Percentiles rank a stretch among this genome's conserved stretches.
Evolutionary conservation across 495 filamentous ascomycete genomes (phyloP).

Genomic region (Penicillium bovifimosum): DNA sequence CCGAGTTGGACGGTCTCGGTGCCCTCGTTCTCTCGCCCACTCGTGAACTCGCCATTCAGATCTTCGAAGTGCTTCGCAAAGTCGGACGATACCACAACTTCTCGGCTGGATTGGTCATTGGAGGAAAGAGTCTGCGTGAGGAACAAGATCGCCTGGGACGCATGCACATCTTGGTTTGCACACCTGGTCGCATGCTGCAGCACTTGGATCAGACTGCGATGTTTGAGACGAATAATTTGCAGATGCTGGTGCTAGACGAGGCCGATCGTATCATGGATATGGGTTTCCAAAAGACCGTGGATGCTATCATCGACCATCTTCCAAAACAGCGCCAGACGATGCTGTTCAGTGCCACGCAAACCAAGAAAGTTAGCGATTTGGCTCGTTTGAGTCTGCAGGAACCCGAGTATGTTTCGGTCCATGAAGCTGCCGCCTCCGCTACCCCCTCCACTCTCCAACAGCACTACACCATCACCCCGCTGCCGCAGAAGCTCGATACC

Average conservation of each 20-base stretch:
- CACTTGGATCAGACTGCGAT: conserved; percentile 91
- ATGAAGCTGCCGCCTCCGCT: conserved; percentile 73
- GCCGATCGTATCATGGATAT: conserved; percentile 97
- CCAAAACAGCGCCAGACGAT: conserved; percentile 84
- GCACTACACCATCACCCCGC: conserved; percentile 78
- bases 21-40: conserved; percentile 93
- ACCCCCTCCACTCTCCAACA: conserved; percentile 84
- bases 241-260: conserved; percentile 92
- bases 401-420: conserved; percentile 91
- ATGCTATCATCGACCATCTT: conserved; percentile 90
- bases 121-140: conserved; percentile 85
- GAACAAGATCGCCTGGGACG: conserved; percentile 79
- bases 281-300: conserved; percentile 88
- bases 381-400: conserved; percentile 82
- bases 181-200: conserved; percentile 90
- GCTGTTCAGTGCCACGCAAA: conserved; percentile 94
- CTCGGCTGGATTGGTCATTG: conserved; percentile 89
- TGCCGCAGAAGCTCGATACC: conserved; percentile 84
- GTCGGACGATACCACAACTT: conserved; percentile 86
- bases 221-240: conserved; percentile 83
- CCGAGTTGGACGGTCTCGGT: conserved; percentile 83
- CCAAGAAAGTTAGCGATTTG: conserved; percentile 86
- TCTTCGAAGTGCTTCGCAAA: conserved; percentile 90
- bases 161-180: conserved; percentile 98
- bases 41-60: conserved; percentile 91